Percentiles rank a stretch among this genome's conserved stretches.
phyloP scores from a whole-genome alignment of 2,329 filamentous ascomycete genomes.

The Cladosporium oxysporum region DNA sequence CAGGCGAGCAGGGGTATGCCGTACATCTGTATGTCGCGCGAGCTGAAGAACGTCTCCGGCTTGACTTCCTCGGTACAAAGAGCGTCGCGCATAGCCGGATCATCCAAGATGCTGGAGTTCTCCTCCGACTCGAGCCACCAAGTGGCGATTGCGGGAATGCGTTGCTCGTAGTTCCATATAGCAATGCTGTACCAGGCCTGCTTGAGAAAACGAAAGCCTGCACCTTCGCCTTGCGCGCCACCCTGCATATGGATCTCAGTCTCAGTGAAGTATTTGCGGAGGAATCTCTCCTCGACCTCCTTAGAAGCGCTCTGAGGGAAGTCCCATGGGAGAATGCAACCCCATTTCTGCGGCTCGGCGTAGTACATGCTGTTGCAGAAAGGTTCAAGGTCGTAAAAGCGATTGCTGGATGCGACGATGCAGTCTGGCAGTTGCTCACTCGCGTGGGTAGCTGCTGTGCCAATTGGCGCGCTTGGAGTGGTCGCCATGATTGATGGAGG shows the following conservation, averaged over 20 bases:
- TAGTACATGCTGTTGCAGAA: conserved; percentile 33
- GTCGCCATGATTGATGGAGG: conserved; percentile 23
- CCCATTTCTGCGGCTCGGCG: conserved; percentile 31
- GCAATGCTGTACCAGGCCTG: conserved; percentile 37
- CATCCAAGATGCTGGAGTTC: conserved; percentile 27
- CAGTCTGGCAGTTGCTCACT: conserved; percentile 6
- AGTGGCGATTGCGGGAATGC: conserved; percentile 29
- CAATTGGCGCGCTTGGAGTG: background rate
- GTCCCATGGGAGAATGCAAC: conserved; percentile 35
- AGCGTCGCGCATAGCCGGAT: conserved; percentile 25
- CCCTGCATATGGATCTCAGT: conserved; percentile 34
- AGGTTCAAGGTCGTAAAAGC: conserved; percentile 33
- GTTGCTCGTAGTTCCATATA: conserved; percentile 33
- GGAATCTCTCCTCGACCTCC: conserved; percentile 35
- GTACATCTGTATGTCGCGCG: conserved; percentile 20
- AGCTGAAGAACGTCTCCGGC: conserved; percentile 30
- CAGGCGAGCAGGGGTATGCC: conserved; percentile 21
- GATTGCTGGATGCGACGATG: conserved; percentile 36
- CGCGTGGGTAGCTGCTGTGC: background rate
- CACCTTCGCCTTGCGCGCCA: conserved; percentile 24
- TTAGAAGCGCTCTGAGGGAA: conserved; percentile 34
- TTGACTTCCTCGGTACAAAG: conserved; percentile 26
- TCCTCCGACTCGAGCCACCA: conserved; percentile 28
- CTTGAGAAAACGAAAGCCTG: conserved; percentile 38
- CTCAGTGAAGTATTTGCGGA: conserved; percentile 32